Base-by-base conservation (phyloP, 257 asterid species). In the Anisodus acutangulus region DNA sequence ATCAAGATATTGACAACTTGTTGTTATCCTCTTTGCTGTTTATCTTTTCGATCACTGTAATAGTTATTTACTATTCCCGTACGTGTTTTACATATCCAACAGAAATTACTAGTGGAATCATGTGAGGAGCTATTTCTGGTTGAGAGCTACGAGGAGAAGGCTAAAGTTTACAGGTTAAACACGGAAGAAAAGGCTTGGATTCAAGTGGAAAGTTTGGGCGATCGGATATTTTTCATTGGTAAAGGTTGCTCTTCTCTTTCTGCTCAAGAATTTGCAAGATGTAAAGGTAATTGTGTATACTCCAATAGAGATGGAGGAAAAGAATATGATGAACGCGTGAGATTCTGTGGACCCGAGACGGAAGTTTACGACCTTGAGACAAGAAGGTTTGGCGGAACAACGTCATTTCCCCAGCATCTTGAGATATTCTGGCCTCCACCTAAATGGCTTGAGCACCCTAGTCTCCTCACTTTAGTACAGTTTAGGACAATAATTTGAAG, bases 401-500 rank as follows among this genome's bases (percentile, higher is more conserved):
- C 6, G 3, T 7, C 53, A 39, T 68, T 68, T 68, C 12, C 13
- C 16, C 6, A 68, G 78, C 53, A 68, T 39, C 51, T 68, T 37
- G 4, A 68, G 78, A 68, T 68, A 68, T 39, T 68, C 53, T 68
- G 72, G n/a, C 47, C 72, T 66, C 72, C 72, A 11, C 72, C 72
- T 12, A 66, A 12, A 66, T 66, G 72, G 9, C 72, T 66, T 66
- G 72, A 66, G 43, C 8, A 66, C 39, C 47, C 72, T 13, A 12
- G n/a, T 66, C 72, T 66, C 72, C 47, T 5, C 45, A 66, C 45
- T 26, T 26, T 31, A 64, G 71, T 0, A 62, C 4, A n/a, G 6
- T 9, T 62, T 3, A 62, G 39, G 39, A 62, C 69, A 62, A 19
- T 19, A 62, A 22, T 62, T 0, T 62, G 39, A 62, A 22, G 69